Base-by-base conservation (phyloP, 768 basidiomycete genomes). In the Trametes maxima region DNA sequence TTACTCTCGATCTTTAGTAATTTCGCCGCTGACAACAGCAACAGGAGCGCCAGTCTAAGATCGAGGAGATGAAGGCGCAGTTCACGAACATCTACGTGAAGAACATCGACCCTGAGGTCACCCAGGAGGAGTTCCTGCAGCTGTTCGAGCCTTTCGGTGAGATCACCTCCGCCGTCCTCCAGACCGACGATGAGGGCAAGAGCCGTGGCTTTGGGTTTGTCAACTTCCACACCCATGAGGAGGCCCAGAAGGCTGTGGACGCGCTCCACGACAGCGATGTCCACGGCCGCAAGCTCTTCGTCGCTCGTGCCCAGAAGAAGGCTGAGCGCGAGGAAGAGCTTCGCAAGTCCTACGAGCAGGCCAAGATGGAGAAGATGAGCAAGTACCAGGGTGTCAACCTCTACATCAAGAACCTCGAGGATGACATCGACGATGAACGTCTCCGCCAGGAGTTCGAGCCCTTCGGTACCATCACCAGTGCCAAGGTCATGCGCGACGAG, bases 81-180 rank as follows among this genome's bases (percentile, higher is more conserved):
- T 99, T 92, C 81, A 99, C 97, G 73, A 99, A 99, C 80, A 83
- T 99, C 63, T 99, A 97, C 78, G 80, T 98, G 80, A 99, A 99
- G 86, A 98, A 98, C 80, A 75, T 99, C 67, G 94, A 95, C 73
- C 72, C 83, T 48, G 92, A 94, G 68, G 83, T 90, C 62, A 83
- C 87, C 33, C 86, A 94, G 68, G 90, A 92, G 19, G 92, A 97
- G 70, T 96, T 99, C 72, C 82, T 87, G 67, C 79, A 82, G 45
- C 82, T 98, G 64, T 97, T 99, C 77, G 73, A 74, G 54, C 74
- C 78, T 55, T 95, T 82, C 70, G 97, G 97, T 47, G 77, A 73
- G 5, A 90, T 97, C 69, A 95, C 97, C 57, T 98, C 96, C 43
- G 92, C 94, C 50, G 79, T 95, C 68, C 74, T 99, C 59, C 85